Conservation (phyloP, 2,329 filamentous ascomycete genomes). For the Truncatella angustata region DNA sequence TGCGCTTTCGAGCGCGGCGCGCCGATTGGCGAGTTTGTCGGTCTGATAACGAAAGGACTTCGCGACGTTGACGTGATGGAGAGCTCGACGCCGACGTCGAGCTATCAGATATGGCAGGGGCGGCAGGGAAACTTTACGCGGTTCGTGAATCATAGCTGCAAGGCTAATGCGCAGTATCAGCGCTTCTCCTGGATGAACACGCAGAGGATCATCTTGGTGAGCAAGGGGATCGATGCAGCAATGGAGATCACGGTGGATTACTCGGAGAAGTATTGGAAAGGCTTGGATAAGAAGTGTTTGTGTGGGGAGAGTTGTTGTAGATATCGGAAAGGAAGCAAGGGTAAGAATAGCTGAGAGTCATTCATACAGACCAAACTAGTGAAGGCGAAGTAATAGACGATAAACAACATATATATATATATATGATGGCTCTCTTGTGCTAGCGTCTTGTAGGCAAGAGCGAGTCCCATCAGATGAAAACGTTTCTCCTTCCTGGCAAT, state of each 20-base stretch:
- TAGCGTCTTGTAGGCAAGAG: too few species aligned
- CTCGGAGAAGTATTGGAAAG: conserved; percentile 55
- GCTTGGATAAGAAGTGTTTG: conserved; percentile 52
- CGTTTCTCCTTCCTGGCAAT: too few species aligned
- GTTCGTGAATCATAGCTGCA: conserved; percentile 59
- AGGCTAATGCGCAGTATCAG: conserved; percentile 55
- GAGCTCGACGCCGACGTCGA: conserved; percentile 31
- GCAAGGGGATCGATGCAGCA: conserved; percentile 51
- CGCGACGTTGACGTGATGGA: conserved; percentile 55
- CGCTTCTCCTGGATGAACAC: conserved; percentile 55
- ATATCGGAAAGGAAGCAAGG: conserved; percentile 24
- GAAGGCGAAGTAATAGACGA: too few species aligned
- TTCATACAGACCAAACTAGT: background rate
- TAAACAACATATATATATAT: too few species aligned
- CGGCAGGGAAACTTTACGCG: conserved; percentile 54
- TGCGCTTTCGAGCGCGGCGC: conserved; percentile 48
- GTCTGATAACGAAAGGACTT: conserved; percentile 51
- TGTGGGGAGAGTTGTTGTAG: conserved; percentile 53
- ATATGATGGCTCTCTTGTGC: too few species aligned
- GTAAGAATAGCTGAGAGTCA: background rate
- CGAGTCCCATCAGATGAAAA: too few species aligned
- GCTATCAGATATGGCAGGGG: conserved; percentile 60
- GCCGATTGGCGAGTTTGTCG: conserved; percentile 55
- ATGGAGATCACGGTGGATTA: conserved; percentile 58
- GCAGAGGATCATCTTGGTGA: conserved; percentile 54